phyloP scores from a whole-genome alignment of 164 flowering plant species.

The Umbellularia californica region DNA sequence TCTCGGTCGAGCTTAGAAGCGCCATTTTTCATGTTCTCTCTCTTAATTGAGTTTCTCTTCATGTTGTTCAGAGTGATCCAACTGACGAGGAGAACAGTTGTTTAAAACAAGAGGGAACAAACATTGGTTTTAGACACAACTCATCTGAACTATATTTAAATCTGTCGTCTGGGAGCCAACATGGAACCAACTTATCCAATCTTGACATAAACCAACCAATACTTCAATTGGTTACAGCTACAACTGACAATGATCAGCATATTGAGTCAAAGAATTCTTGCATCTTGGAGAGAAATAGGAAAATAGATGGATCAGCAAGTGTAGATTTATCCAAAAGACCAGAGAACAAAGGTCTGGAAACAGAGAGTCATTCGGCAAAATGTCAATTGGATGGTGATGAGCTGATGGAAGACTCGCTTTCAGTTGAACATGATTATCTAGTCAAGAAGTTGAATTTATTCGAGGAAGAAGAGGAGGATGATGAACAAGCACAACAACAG shows the following conservation, averaged over 20 bases:
- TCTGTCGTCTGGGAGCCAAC: neutral
- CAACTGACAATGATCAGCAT: constrained; percentile 1
- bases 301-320: constrained; percentile 39
- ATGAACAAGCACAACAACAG: constrained; percentile 43
- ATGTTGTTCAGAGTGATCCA: constrained; percentile 45
- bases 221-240: constrained; percentile 4
- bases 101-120: neutral
- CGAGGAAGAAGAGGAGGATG: constrained; percentile 21
- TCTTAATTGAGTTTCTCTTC: neutral
- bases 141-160: too few relatives aligned
- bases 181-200: neutral
- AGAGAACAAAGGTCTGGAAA: constrained; percentile 16
- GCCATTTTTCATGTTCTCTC: neutral
- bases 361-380: neutral
- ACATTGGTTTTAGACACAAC: neutral
- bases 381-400: constrained; percentile 27
- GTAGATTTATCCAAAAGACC: constrained; percentile 21
- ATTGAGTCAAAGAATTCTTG: constrained; percentile 18
- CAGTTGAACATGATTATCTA: constrained; percentile 16
- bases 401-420: constrained; percentile 23
- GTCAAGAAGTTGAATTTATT: constrained; percentile 19
- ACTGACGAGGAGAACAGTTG: constrained; percentile 49
- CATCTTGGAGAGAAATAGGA: constrained; percentile 17
- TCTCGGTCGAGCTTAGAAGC: neutral
- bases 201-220: constrained; percentile 1